Percentiles rank a stretch among this genome's conserved stretches.
Evolutionary conservation across 768 basidiomycete species (phyloP).

Genomic region (Suillus ampliporus): DNA sequence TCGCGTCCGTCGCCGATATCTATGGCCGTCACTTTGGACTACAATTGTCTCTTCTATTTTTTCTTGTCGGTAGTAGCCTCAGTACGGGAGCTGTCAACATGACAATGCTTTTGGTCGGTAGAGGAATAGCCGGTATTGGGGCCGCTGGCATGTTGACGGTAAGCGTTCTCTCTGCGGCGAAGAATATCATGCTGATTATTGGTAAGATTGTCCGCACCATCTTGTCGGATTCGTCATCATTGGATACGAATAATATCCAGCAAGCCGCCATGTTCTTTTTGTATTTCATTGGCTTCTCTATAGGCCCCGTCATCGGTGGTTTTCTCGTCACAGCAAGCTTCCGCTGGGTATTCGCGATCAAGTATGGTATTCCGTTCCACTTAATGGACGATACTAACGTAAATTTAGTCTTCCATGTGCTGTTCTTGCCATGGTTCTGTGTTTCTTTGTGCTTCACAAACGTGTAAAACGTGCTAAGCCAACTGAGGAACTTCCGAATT

Average conservation of each 20-base stretch:
- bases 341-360: constrained; percentile 63
- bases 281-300: constrained; percentile 47
- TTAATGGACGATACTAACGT: background rate
- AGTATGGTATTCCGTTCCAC: constrained; percentile 37
- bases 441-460: constrained; percentile 47
- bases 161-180: constrained; percentile 5
- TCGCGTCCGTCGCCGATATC: constrained; percentile 54
- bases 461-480: constrained; percentile 28
- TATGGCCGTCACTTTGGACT: constrained; percentile 55
- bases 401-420: constrained; percentile 46
- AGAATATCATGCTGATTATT: background rate
- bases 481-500: constrained; percentile 17
- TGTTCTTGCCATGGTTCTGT: constrained; percentile 42
- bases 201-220: constrained; percentile 48
- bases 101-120: constrained; percentile 49
- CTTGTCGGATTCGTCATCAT: constrained; percentile 47
- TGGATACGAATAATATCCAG: constrained; percentile 51
- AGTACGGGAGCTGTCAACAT: constrained; percentile 54
- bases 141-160: constrained; percentile 49
- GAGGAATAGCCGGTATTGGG: constrained; percentile 56
- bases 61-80: constrained; percentile 51
- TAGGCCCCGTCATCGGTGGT: constrained; percentile 52
- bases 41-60: constrained; percentile 50
- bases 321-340: constrained; percentile 45
- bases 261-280: constrained; percentile 47